Evolutionary conservation across 768 basidiomycete species (phyloP).

Genomic region (Mycena leptocephala): DNA sequence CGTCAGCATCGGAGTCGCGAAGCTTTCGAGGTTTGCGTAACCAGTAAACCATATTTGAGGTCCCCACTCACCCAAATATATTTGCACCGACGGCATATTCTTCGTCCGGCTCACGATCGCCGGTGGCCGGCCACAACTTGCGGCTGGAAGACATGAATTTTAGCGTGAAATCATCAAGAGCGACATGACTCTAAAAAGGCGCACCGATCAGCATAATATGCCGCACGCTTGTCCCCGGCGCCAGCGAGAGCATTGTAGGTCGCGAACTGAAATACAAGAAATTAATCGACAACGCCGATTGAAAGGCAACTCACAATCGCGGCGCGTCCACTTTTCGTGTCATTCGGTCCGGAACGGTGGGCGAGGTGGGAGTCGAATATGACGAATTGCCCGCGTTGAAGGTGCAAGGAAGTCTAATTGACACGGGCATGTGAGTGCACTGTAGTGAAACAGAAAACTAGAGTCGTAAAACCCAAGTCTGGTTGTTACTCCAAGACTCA

Average conservation of each 20-base stretch:
- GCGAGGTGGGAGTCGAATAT: constrained; percentile 36
- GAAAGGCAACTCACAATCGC: constrained; percentile 26
- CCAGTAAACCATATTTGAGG: too few species aligned
- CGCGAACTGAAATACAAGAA: constrained; percentile 31
- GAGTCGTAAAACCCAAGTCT: constrained; percentile 24
- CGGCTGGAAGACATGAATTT: constrained; percentile 2
- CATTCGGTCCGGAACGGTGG: constrained; percentile 32
- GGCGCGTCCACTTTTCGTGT: constrained; percentile 28
- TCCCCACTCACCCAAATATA: constrained; percentile 27
- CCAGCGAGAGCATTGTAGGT: constrained; percentile 29
- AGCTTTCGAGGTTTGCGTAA: neutral
- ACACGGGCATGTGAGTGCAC: too few species aligned
- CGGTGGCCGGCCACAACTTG: constrained; percentile 34
- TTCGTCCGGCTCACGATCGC: constrained; percentile 28
- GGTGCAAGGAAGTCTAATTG: constrained; percentile 26
- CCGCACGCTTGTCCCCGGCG: constrained; percentile 25
- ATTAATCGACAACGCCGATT: too few species aligned
- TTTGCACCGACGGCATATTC: constrained; percentile 31
- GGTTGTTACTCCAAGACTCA: constrained; percentile 21
- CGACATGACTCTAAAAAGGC: neutral
- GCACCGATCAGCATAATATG: constrained; percentile 29
- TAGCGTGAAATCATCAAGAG: neutral
- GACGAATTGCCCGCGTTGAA: constrained; percentile 27
- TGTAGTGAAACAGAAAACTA: too few species aligned
- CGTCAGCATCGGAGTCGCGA: constrained; percentile 31